A percentile compares a stretch with the other conserved stretches of the same genome.
phyloP scores from a whole-genome alignment of 768 basidiomycete genomes.

The Dendrothele bispora region DNA sequence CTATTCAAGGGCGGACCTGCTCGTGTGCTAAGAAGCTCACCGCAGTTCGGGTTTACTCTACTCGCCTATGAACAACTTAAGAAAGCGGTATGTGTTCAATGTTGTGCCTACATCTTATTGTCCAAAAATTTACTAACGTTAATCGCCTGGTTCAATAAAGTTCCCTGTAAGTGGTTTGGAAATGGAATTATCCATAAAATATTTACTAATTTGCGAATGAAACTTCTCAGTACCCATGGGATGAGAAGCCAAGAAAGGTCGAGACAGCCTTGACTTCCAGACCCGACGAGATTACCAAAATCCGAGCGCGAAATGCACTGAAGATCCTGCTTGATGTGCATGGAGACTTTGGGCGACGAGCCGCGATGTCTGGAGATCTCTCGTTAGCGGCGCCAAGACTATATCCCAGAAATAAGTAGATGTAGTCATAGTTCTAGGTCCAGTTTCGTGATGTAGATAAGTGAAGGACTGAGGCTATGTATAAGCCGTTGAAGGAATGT shows the following conservation, averaged over 20 bases:
- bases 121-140: neutral
- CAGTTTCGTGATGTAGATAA: conserved; percentile 1
- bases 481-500: neutral
- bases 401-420: conserved; percentile 6
- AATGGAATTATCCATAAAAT: conserved; percentile 3
- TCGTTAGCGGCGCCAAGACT: conserved; percentile 36
- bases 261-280: conserved; percentile 71
- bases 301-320: conserved; percentile 92
- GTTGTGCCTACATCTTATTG: neutral
- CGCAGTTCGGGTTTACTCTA: conserved; percentile 93
- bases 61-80: conserved; percentile 78
- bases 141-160: conserved; percentile 21
- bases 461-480: neutral
- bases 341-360: conserved; percentile 79
- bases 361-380: conserved; percentile 38
- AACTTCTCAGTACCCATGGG: conserved; percentile 81
- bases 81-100: conserved; percentile 41
- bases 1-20: conserved; percentile 93
- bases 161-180: conserved; percentile 42
- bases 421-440: conserved; percentile 3
- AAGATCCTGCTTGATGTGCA: conserved; percentile 89
- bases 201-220: conserved; percentile 14
- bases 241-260: conserved; percentile 62
- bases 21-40: conserved; percentile 83
- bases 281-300: conserved; percentile 81